Percentiles rank a stretch among this genome's conserved stretches.
phyloP scores from a whole-genome alignment of 148 eudicot genomes.

The Polygonum aviculare region DNA sequence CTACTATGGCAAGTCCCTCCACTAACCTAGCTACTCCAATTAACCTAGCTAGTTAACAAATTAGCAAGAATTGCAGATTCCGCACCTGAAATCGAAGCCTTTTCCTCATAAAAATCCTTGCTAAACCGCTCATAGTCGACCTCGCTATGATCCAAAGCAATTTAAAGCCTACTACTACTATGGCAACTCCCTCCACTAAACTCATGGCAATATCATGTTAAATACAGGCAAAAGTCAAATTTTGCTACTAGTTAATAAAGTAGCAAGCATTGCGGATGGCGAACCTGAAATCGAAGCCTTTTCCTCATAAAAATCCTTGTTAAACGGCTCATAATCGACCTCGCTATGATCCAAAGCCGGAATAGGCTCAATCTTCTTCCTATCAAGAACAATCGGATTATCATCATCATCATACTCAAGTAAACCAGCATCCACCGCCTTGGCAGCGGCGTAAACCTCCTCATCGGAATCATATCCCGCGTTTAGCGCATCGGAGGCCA shows the following conservation, averaged over 20 bases:
- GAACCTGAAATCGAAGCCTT: conserved; percentile 82
- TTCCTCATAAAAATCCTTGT: conserved; percentile 90
- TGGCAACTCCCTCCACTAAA: too few relatives aligned
- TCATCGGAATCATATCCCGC: conserved; percentile 95
- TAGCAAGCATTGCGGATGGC: not conserved
- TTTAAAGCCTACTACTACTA: too few relatives aligned
- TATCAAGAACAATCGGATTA: conserved; percentile 77
- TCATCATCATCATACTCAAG: conserved; percentile 92
- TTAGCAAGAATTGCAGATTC: not conserved
- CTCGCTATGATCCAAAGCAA: conserved; percentile 72
- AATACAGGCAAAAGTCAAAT: too few relatives aligned
- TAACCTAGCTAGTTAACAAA: not conserved
- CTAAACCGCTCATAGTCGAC: conserved; percentile 70
- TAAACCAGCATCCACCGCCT: conserved; percentile 93
- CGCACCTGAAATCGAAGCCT: conserved; percentile 78
- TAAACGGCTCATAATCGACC: conserved; percentile 68
- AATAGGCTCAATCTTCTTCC: conserved; percentile 90
- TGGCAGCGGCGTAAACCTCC: conserved; percentile 99
- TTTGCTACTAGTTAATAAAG: too few relatives aligned
- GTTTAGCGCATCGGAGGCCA: conserved; percentile 71
- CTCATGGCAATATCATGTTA: too few relatives aligned
- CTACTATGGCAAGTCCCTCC: not conserved
- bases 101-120: conserved; percentile 92
- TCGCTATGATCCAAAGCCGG: conserved; percentile 70
- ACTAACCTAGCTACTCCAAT: not conserved